Conservation (phyloP, 768 basidiomycete genomes). For the Cystofilobasidium capitatum region DNA sequence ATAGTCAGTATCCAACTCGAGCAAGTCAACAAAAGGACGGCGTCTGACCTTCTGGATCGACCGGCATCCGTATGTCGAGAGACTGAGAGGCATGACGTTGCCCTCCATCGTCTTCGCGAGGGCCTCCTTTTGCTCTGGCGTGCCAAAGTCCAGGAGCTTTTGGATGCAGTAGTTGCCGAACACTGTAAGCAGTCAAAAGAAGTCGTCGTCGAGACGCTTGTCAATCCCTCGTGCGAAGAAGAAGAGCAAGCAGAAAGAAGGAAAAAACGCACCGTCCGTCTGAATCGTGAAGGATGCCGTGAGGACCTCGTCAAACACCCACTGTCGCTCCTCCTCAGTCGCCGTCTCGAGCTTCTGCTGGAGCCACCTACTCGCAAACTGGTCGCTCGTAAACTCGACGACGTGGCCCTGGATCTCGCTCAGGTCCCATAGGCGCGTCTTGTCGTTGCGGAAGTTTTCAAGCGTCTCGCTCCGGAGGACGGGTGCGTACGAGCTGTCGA, state of each 20-base stretch:
- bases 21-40: not conserved
- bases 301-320: slow-evolving; percentile 77
- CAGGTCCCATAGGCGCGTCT: slow-evolving; percentile 70
- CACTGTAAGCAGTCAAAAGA: not conserved
- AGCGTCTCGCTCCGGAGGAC: slow-evolving; percentile 58
- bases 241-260: not conserved
- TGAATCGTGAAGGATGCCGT: slow-evolving; percentile 13
- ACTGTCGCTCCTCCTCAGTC: slow-evolving; percentile 64
- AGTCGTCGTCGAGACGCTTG: not conserved
- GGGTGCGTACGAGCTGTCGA: not conserved
- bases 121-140: slow-evolving; percentile 58
- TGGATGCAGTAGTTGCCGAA: slow-evolving; percentile 97
- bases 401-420: slow-evolving; percentile 71
- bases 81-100: slow-evolving; percentile 62
- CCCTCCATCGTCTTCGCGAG: slow-evolving; percentile 67
- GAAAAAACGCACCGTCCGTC: slow-evolving; percentile 18
- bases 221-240: not conserved
- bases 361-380: slow-evolving; percentile 96
- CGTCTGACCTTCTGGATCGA: slow-evolving; percentile 39
- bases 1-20: slow-evolving; percentile 64
- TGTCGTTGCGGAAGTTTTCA: slow-evolving; percentile 76
- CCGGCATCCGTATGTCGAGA: slow-evolving; percentile 96
- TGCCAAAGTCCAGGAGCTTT: slow-evolving; percentile 82
- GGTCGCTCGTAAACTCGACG: slow-evolving; percentile 86
- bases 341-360: slow-evolving; percentile 75